Evolutionary conservation across 1,139 yeast species (phyloP), one percentile per base, ranked within the genome.

Genomic region (Pichiaceae sp.): DNA sequence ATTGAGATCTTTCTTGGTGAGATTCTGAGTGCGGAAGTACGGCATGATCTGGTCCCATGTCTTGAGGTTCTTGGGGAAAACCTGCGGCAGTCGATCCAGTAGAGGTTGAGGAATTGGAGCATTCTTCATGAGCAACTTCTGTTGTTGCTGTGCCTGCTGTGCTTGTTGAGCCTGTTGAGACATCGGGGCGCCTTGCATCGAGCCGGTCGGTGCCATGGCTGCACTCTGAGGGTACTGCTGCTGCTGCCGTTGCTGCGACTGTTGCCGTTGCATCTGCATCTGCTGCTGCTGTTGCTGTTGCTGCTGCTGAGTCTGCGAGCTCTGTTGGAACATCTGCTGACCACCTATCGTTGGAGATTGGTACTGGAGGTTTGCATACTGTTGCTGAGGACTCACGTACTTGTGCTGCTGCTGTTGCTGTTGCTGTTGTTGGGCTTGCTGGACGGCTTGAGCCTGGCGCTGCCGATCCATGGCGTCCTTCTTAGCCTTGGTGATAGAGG

Each of bases 41-140:
- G 81, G 85, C 54, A 82, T 78, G 20, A 87, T 75, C 54, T 81
- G 89, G 31, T 75, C 72, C 95, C 95, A 86, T 4, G 95, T 84
- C 45, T 73, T 78, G 29, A 79, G 79, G 37, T 78, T 82, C n/a
- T 81, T 78, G 0, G 96, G 96, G 26, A 87, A 64, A 33, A 76
- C 78, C 19, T 47, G 52, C 11, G 96, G 95, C 36, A 87, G 75
- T 50, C 75, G 75, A 36, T 72, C 68, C 33, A 87, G 62, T 31
- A 87, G 57, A 5, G 78, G 75, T n/a, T 73, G 75, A 1, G 96
- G 96, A 37, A 87, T 84, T 3, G 83, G 84, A 3, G 74, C 63
- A 34, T 73, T 74, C 44, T 70, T 72, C 52, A 73, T 59, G 39
- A 69, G 69, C 8, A 56, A 45, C 38, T 54, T 50, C 23, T 46